Evolutionary conservation across 2,329 filamentous ascomycete species (phyloP).

Genomic region (Pezicula carpinea): DNA sequence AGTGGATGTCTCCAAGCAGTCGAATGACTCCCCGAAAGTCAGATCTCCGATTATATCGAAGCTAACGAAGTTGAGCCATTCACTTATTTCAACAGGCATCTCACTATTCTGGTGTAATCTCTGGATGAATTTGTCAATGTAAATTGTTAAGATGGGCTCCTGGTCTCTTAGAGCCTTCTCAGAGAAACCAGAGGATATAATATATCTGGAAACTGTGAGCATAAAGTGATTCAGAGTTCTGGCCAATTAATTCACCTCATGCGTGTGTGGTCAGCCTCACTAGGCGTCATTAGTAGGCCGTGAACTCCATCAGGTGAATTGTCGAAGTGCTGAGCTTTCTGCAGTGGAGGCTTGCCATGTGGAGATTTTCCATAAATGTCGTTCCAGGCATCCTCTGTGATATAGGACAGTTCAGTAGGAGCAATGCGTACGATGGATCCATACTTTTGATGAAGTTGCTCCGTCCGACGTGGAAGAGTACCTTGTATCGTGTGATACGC

Average conservation of each 20-base stretch:
- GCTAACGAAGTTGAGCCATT: conserved; percentile 21
- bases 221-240: neutral
- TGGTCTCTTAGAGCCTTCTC: conserved; percentile 36
- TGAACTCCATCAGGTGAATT: neutral
- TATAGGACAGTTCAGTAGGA: conserved; percentile 7
- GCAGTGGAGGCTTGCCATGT: conserved; percentile 1
- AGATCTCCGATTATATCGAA: conserved; percentile 39
- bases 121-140: conserved; percentile 33
- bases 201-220: neutral
- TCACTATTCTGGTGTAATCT: conserved; percentile 20
- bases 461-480: conserved; percentile 2
- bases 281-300: neutral
- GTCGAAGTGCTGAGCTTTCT: conserved; percentile 1
- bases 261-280: conserved; percentile 9
- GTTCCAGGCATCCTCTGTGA: conserved; percentile 5
- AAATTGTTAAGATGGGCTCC: conserved; percentile 34
- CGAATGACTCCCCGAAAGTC: conserved; percentile 36
- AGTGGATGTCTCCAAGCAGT: conserved; percentile 29
- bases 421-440: conserved; percentile 6
- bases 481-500: conserved; percentile 7
- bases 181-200: conserved; percentile 36
- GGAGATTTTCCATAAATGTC: conserved; percentile 7
- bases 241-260: neutral
- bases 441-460: conserved; percentile 7
- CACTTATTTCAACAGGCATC: neutral